phyloP scores from a whole-genome alignment of 129 eudicot species.

The Tagetes erecta region DNA sequence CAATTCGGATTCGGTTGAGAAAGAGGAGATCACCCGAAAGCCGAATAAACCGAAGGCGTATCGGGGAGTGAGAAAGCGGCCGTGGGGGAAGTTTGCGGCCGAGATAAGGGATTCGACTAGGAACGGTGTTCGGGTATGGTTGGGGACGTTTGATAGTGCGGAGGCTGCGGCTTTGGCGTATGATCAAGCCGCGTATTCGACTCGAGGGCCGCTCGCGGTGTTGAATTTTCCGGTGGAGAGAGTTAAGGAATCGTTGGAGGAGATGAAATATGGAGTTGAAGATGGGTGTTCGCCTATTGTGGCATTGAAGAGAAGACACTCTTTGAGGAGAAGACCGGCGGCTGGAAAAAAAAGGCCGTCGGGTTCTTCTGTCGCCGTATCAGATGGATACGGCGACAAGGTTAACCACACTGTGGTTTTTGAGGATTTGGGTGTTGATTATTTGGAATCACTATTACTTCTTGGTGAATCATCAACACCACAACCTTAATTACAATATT shows the following conservation, averaged over 20 bases:
- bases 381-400: not conserved
- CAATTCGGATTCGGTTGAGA: not conserved
- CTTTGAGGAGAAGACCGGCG: not conserved
- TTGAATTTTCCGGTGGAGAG: constrained; percentile 12
- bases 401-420: not conserved
- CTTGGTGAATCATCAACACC: not conserved
- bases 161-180: constrained; percentile 8
- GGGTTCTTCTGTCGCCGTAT: not conserved
- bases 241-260: constrained; percentile 1
- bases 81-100: constrained; percentile 6
- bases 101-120: constrained; percentile 9
- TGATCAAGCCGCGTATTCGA: not conserved
- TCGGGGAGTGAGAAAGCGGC: constrained; percentile 1
- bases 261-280: not conserved
- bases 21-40: not conserved
- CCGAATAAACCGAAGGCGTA: not conserved
- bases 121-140: constrained; percentile 5
- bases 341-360: not conserved
- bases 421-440: constrained; percentile 20
- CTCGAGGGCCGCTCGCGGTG: not conserved
- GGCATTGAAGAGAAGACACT: constrained; percentile 4
- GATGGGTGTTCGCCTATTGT: constrained; percentile 11
- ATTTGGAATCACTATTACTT: not conserved
- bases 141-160: not conserved
- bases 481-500: not conserved